Conservation (phyloP, 805 yeast species). For the Candida odintsovae region DNA sequence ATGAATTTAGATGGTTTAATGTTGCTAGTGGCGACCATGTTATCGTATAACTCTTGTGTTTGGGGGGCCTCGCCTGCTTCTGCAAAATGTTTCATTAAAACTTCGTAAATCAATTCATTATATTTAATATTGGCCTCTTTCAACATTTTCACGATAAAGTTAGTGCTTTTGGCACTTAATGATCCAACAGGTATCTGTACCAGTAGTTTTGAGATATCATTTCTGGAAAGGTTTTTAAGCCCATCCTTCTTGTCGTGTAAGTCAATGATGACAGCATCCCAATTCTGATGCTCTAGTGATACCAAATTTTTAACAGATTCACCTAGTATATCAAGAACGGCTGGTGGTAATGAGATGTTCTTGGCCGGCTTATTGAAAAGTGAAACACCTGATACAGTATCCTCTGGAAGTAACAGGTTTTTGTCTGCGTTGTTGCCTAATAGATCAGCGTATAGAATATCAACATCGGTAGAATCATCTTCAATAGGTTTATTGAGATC, state of each 20-base stretch:
- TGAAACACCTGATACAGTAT: not conserved
- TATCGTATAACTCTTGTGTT: conserved; percentile 29
- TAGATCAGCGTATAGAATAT: conserved; percentile 13
- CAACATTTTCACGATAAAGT: conserved; percentile 27
- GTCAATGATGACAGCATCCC: conserved; percentile 31
- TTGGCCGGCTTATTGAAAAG: conserved; percentile 22
- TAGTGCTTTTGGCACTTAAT: conserved; percentile 24
- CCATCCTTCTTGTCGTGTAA: conserved; percentile 27
- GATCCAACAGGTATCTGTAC: conserved; percentile 31
- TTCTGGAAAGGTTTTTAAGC: conserved; percentile 24
- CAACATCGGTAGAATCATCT: conserved; percentile 16
- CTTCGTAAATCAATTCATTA: conserved; percentile 28
- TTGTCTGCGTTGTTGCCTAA: conserved; percentile 1
- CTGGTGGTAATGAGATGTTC: conserved; percentile 27
- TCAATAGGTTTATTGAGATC: conserved; percentile 10
- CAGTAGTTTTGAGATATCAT: conserved; percentile 31
- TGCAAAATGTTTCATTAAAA: conserved; percentile 32
- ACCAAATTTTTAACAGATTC: conserved; percentile 35
- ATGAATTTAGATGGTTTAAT: conserved; percentile 28
- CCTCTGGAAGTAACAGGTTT: conserved; percentile 1
- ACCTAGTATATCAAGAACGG: conserved; percentile 34
- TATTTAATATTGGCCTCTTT: conserved; percentile 24
- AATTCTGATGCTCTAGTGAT: conserved; percentile 35
- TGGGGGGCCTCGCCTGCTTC: conserved; percentile 19
- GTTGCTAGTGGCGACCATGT: conserved; percentile 18